Percentiles rank a stretch among this genome's conserved stretches.
These are phyloP conservation scores for Pseudocercospora eumusae DNA, from an alignment of 2,329 filamentous ascomycete genomes.

Conservation along the genomic window DNA sequence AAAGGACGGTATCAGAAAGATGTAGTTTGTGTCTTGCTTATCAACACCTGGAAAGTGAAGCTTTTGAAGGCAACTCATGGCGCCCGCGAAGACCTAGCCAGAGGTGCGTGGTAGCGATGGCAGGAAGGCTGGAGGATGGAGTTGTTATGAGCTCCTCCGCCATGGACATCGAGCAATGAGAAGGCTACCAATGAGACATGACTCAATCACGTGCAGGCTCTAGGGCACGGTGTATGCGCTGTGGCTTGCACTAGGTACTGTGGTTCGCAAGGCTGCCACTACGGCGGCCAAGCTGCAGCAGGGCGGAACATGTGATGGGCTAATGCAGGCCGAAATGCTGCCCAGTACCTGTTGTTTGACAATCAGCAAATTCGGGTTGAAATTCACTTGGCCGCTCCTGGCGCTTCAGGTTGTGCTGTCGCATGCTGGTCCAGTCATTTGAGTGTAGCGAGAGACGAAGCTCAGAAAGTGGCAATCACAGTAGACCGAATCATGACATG, in stretches of 20 bases:
- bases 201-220: conserved; percentile 1
- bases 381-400: background rate
- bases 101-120: background rate
- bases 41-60: conserved; percentile 1
- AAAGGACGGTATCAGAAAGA: background rate
- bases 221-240: background rate
- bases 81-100: background rate
- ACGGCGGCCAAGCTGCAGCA: conserved; percentile 7
- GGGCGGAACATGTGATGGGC: background rate
- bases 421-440: background rate
- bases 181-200: conserved; percentile 13
- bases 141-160: background rate
- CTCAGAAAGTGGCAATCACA: background rate
- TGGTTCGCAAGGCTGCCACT: conserved; percentile 5
- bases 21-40: background rate
- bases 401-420: too few relatives aligned
- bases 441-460: background rate
- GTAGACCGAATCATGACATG: background rate
- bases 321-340: background rate
- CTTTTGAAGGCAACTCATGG: conserved; percentile 2
- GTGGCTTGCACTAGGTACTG: conserved; percentile 8
- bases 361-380: background rate
- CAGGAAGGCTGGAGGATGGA: conserved; percentile 4
- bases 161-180: background rate
- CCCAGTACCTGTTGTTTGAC: background rate